These are phyloP conservation scores for Leccinellum albellum DNA, from an alignment of 768 basidiomycete species.

Conservation along the genomic window DNA sequence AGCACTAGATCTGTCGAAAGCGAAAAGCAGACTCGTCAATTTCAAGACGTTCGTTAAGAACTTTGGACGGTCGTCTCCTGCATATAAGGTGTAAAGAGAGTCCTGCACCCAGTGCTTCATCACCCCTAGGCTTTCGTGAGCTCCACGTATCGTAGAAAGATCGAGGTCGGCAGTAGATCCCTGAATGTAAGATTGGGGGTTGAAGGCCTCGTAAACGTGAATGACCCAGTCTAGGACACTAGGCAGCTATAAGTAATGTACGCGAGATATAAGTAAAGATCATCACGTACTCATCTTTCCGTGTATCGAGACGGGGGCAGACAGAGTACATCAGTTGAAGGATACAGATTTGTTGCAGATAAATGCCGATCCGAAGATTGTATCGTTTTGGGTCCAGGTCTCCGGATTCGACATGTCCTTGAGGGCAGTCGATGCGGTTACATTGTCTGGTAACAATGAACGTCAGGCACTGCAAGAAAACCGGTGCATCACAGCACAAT, in stretches of 20 bases:
- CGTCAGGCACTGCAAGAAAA: slow-evolving; percentile 40
- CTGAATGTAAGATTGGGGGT: slow-evolving; percentile 44
- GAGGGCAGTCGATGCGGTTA: slow-evolving; percentile 30
- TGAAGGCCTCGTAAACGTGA: slow-evolving; percentile 46
- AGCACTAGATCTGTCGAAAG: slow-evolving; percentile 36
- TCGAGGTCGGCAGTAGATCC: slow-evolving; percentile 41
- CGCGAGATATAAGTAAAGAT: neutral
- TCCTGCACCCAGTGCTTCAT: slow-evolving; percentile 46
- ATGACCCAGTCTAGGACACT: slow-evolving; percentile 30
- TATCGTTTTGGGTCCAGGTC: slow-evolving; percentile 34
- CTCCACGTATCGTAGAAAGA: slow-evolving; percentile 37
- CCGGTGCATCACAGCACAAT: slow-evolving; percentile 25
- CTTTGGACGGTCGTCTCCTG: neutral
- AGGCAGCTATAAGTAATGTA: neutral
- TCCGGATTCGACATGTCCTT: slow-evolving; percentile 32
- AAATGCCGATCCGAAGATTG: slow-evolving; percentile 40
- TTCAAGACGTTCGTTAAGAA: slow-evolving; percentile 41
- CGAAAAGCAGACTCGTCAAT: slow-evolving; percentile 35
- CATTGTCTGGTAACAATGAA: slow-evolving; percentile 34
- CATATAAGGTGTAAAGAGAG: slow-evolving; percentile 38
- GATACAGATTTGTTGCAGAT: slow-evolving; percentile 49
- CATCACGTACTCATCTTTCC: slow-evolving; percentile 4
- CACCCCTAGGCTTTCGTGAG: slow-evolving; percentile 32
- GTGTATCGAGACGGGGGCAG: neutral
- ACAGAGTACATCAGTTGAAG: slow-evolving; percentile 32